A percentile compares a stretch with the other conserved stretches of the same genome.
Evolutionary conservation across 495 filamentous ascomycete species (phyloP).

Genomic region (Peziza echinospora): DNA sequence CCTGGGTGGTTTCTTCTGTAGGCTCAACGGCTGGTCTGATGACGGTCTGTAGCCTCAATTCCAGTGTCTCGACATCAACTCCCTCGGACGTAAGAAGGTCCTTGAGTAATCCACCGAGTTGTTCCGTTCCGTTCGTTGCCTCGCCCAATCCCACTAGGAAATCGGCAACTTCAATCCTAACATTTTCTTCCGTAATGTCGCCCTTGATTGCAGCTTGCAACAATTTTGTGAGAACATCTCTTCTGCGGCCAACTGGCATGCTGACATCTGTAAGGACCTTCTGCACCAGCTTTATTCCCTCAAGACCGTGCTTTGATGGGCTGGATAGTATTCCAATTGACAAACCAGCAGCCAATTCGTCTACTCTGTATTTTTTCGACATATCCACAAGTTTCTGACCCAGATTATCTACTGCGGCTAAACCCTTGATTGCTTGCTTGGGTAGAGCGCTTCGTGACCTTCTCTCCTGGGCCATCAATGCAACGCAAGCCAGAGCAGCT

Average conservation of each 20-base stretch:
- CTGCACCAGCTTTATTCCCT: slow-evolving; percentile 34
- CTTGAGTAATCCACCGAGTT: slow-evolving; percentile 35
- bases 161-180: slow-evolving; percentile 40
- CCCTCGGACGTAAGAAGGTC: slow-evolving; percentile 36
- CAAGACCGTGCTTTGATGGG: slow-evolving; percentile 36
- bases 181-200: slow-evolving; percentile 25
- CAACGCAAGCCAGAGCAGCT: slow-evolving; percentile 58
- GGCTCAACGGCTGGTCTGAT: slow-evolving; percentile 25
- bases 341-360: slow-evolving; percentile 51
- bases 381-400: slow-evolving; percentile 37
- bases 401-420: slow-evolving; percentile 42
- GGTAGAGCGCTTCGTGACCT: slow-evolving; percentile 31
- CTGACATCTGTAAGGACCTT: slow-evolving; percentile 37
- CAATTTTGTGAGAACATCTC: slow-evolving; percentile 39
- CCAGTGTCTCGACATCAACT: slow-evolving; percentile 44
- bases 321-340: slow-evolving; percentile 42
- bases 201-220: slow-evolving; percentile 33
- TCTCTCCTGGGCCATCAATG: slow-evolving; percentile 54
- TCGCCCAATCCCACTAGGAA: slow-evolving; percentile 40
- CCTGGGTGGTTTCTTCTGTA: slow-evolving; percentile 8
- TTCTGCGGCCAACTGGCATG: slow-evolving; percentile 38
- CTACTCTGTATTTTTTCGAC: slow-evolving; percentile 40
- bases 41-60: slow-evolving; percentile 44
- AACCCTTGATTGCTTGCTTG: slow-evolving; percentile 40
- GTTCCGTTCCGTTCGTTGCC: slow-evolving; percentile 11